These are phyloP conservation scores for Centaurea solstitialis DNA, from an alignment of 129 eudicot genomes.

Conservation along the genomic window DNA sequence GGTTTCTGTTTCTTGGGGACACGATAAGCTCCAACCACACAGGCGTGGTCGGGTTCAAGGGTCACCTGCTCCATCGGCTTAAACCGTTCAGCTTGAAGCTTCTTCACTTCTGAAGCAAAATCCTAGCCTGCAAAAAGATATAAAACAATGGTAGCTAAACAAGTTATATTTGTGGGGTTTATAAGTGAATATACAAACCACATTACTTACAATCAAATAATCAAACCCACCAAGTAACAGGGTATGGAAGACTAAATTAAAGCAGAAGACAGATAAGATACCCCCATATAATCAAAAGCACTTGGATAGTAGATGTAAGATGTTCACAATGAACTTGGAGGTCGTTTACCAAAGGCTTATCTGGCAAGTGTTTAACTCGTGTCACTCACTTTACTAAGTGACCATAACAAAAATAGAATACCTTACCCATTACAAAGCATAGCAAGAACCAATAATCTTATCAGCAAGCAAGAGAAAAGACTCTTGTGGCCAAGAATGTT, in stretches of 20 bases:
- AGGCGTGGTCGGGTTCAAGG: constrained; percentile 80
- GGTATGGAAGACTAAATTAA: not conserved
- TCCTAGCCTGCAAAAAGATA: constrained; percentile 67
- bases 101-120: constrained; percentile 83
- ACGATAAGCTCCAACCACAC: constrained; percentile 77
- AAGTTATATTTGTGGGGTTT: not conserved
- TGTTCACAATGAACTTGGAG: too few relatives aligned
- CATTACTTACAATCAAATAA: not conserved
- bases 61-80: constrained; percentile 80
- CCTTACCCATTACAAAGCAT: too few relatives aligned
- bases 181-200: not conserved
- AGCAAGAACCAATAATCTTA: too few relatives aligned
- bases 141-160: not conserved
- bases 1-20: constrained; percentile 73
- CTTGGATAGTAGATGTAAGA: not conserved
- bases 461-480: too few relatives aligned
- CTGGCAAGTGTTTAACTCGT: too few relatives aligned
- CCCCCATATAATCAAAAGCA: not conserved
- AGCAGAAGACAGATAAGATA: not conserved
- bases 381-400: too few relatives aligned
- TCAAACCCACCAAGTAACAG: not conserved
- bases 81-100: constrained; percentile 73
- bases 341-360: too few relatives aligned
- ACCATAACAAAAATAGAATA: too few relatives aligned
- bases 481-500: too few relatives aligned